Percentiles rank a stretch among this genome's conserved stretches.
Conservation (phyloP, 306 rosid genomes). For the Vicia villosa region DNA sequence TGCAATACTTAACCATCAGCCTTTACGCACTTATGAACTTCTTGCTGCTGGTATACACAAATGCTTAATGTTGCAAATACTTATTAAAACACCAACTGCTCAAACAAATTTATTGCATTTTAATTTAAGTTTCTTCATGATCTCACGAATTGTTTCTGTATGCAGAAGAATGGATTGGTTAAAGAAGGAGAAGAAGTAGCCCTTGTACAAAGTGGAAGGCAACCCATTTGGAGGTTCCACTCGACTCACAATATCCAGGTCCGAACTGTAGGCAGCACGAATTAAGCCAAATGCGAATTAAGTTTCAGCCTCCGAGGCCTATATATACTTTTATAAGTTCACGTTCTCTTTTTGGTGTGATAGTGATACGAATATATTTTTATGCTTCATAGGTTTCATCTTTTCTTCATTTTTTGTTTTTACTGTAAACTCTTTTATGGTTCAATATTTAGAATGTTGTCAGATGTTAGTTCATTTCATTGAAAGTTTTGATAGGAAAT, state of each 20-base stretch:
- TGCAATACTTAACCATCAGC: neutral
- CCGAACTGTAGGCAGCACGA: conserved; percentile 42
- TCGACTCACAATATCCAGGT: conserved; percentile 98
- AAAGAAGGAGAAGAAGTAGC: conserved; percentile 97
- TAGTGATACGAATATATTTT: conserved; percentile 20
- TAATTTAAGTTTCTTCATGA: conserved; percentile 6
- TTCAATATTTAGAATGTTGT: conserved; percentile 2
- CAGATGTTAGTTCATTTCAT: neutral
- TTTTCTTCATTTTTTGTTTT: neutral
- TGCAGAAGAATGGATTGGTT: conserved; percentile 91
- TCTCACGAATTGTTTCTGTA: conserved; percentile 18
- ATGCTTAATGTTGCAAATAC: neutral
- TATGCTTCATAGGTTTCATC: conserved; percentile 32
- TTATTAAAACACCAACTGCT: neutral
- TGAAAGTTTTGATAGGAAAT: conserved; percentile 35
- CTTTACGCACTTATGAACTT: neutral
- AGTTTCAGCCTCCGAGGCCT: conserved; percentile 18
- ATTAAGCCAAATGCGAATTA: neutral
- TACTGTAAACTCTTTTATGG: neutral
- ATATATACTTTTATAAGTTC: conserved; percentile 20
- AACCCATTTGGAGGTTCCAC: conserved; percentile 96
- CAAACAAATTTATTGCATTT: neutral
- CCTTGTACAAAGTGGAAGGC: conserved; percentile 90
- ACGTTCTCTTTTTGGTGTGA: conserved; percentile 28
- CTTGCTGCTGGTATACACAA: neutral